Evolutionary conservation across 192 early-diverging fungal species (phyloP).

Genomic region (Gryganskiella cystojenkinii): DNA sequence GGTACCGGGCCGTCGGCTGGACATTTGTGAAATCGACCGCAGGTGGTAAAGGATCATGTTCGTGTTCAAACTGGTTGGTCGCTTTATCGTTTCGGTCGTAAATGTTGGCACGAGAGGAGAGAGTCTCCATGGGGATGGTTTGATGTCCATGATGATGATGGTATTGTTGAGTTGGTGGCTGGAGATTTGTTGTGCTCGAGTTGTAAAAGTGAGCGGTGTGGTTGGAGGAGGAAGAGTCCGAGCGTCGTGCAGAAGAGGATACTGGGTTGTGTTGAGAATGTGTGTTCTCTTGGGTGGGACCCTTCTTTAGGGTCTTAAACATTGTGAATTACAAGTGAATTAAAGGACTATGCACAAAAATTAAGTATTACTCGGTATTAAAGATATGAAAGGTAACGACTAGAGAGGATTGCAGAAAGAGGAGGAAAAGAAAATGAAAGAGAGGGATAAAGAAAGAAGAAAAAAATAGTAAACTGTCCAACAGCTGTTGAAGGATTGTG

Average conservation of each 20-base stretch:
- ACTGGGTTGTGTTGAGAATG: too few relatives aligned
- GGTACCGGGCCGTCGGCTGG: conserved; percentile 19
- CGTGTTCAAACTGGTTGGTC: neutral
- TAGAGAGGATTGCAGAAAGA: neutral
- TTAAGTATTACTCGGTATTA: too few relatives aligned
- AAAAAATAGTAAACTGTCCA: neutral
- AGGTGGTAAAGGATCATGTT: conserved; percentile 38
- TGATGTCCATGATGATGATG: neutral
- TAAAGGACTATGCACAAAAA: too few relatives aligned
- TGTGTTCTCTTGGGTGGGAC: too few relatives aligned
- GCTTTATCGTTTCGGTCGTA: neutral
- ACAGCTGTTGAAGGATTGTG: neutral
- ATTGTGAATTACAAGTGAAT: too few relatives aligned
- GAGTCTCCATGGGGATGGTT: conserved; percentile 34
- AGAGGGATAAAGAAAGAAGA: conserved; percentile 23
- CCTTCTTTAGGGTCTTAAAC: too few relatives aligned
- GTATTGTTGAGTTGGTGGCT: neutral
- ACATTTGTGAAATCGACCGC: conserved; percentile 27
- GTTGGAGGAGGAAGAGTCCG: too few relatives aligned
- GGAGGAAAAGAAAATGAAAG: neutral
- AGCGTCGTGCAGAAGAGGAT: too few relatives aligned
- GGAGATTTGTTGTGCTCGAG: too few relatives aligned
- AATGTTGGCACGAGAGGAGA: neutral
- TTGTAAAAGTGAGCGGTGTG: too few relatives aligned
- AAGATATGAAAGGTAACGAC: neutral